phyloP scores from a whole-genome alignment of 1,139 yeast species.

The Lodderomyces oxycetoniae region DNA sequence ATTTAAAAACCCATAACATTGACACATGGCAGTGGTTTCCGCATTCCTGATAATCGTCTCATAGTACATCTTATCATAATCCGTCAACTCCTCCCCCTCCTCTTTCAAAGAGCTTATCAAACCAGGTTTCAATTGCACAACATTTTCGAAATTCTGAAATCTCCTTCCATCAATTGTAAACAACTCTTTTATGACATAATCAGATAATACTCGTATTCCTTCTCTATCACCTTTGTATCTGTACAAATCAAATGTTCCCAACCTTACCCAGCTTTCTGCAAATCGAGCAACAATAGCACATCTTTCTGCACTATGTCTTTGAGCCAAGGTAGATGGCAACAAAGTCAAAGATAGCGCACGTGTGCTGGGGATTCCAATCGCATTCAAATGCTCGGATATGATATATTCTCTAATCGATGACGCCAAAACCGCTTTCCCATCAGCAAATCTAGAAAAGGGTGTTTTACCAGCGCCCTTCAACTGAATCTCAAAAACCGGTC shows the following conservation, averaged over 20 bases:
- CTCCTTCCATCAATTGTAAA: constrained; percentile 36
- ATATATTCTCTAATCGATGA: constrained; percentile 86
- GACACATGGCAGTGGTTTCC: constrained; percentile 77
- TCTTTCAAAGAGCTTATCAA: constrained; percentile 17
- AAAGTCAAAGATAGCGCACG: constrained; percentile 71
- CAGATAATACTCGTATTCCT: constrained; percentile 60
- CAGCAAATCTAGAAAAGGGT: constrained; percentile 91
- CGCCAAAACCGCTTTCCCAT: constrained; percentile 88
- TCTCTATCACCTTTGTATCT: constrained; percentile 67
- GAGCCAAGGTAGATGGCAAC: constrained; percentile 74
- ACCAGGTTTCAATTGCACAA: constrained; percentile 16
- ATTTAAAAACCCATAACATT: constrained; percentile 84
- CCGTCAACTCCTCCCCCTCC: constrained; percentile 36
- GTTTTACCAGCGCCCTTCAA: constrained; percentile 90
- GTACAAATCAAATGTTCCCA: constrained; percentile 87
- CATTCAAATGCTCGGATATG: constrained; percentile 75
- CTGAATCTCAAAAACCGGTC: constrained; percentile 59
- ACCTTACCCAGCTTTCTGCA: constrained; percentile 81
- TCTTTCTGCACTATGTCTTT: constrained; percentile 64
- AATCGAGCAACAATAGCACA: constrained; percentile 85
- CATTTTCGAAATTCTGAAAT: constrained; percentile 31
- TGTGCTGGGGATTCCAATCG: constrained; percentile 82
- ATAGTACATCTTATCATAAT: constrained; percentile 66
- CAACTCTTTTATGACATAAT: constrained; percentile 68
- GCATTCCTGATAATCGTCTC: constrained; percentile 75